Percentiles rank a stretch among this genome's conserved stretches.
Evolutionary conservation across 2,329 filamentous ascomycete genomes (phyloP).

Genomic region (Paracamarosporium sp.): DNA sequence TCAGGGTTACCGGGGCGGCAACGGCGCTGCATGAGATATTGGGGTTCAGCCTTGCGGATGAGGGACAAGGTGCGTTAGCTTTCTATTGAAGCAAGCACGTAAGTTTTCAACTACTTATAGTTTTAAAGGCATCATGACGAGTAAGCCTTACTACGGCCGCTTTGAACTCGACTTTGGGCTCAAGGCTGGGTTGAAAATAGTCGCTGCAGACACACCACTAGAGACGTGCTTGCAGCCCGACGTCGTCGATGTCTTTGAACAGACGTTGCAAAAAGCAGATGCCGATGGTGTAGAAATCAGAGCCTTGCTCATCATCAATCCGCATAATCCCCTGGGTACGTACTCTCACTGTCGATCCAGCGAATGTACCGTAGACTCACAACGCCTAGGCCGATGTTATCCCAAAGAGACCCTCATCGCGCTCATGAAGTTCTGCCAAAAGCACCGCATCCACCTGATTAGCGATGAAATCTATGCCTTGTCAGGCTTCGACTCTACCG

Average conservation of each 20-base stretch:
- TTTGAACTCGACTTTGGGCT: conserved; percentile 58
- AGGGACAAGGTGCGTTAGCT: conserved; percentile 50
- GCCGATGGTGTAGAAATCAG: conserved; percentile 42
- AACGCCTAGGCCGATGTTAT: neutral
- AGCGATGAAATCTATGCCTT: conserved; percentile 44
- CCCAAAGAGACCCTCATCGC: conserved; percentile 43
- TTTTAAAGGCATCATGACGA: conserved; percentile 50
- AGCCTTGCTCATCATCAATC: conserved; percentile 52
- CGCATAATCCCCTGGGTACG: conserved; percentile 50
- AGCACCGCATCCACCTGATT: conserved; percentile 36
- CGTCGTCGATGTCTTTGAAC: conserved; percentile 49
- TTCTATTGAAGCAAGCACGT: neutral
- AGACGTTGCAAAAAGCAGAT: conserved; percentile 40
- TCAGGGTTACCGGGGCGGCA: conserved; percentile 50
- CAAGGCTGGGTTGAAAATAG: conserved; percentile 38
- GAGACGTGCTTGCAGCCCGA: conserved; percentile 18
- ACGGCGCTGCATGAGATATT: conserved; percentile 54
- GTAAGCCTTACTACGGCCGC: conserved; percentile 55
- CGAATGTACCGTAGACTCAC: conserved; percentile 13
- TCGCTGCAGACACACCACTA: conserved; percentile 22
- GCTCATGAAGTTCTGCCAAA: conserved; percentile 35
- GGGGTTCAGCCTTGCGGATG: conserved; percentile 51
- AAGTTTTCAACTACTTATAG: neutral
- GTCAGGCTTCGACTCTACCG: conserved; percentile 28
- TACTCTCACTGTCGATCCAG: conserved; percentile 10